phyloP scores from a whole-genome alignment of 2,329 filamentous ascomycete genomes.

The Ophiostoma angusticollis region DNA sequence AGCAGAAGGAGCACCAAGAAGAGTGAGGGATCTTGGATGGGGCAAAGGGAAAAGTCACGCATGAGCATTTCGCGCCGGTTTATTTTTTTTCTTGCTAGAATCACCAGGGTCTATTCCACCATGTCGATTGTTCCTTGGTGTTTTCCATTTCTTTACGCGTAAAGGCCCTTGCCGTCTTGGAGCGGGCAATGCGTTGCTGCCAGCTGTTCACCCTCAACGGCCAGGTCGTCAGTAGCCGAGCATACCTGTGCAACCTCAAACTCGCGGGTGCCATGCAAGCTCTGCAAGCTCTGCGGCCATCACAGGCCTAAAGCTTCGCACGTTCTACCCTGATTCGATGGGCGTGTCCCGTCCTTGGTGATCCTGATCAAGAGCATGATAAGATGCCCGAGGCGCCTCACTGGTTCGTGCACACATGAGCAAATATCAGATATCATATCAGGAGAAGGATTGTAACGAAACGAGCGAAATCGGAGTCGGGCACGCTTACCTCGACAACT shows the following conservation, averaged over 20 bases:
- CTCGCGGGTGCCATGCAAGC: no score
- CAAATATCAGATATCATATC: slow-evolving; percentile 3
- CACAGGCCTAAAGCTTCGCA: no score
- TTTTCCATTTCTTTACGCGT: not conserved
- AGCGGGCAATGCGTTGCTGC: no score
- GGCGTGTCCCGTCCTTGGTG: not conserved
- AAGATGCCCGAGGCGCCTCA: not conserved
- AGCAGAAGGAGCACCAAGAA: not conserved
- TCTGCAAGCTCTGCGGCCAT: not conserved
- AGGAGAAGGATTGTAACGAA: not conserved
- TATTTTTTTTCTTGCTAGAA: slow-evolving; percentile 2
- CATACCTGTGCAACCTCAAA: no score
- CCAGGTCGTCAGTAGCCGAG: no score
- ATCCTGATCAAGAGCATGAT: slow-evolving; percentile 1
- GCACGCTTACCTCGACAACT: no score
- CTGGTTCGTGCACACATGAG: not conserved
- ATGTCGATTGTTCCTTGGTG: slow-evolving; percentile 1
- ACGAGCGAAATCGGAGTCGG: not conserved
- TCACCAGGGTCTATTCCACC: no score
- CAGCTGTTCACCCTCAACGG: no score
- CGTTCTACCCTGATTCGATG: not conserved
- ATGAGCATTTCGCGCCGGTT: slow-evolving; percentile 2
- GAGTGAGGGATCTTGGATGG: not conserved
- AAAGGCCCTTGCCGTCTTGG: not conserved
- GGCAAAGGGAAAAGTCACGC: slow-evolving; percentile 1